Base-by-base conservation (phyloP, 768 basidiomycete species). In the Cubamyces sp. region DNA sequence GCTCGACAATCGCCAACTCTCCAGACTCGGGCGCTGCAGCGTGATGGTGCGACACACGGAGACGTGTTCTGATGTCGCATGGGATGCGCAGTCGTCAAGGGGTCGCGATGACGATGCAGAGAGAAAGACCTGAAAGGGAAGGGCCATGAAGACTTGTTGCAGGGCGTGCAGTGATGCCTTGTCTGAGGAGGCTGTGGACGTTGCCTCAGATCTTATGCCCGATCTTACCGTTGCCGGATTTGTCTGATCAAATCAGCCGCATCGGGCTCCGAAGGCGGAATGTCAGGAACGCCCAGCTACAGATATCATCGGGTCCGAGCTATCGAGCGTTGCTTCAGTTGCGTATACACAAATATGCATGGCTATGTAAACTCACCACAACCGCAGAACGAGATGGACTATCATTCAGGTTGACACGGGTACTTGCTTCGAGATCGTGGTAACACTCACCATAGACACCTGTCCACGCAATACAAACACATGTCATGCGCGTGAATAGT, bases 91-190 rank as follows among this genome's bases (percentile, higher is more conserved):
- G 62, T 50, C 53, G 57, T 45, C 62, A 55, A 55, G 61, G 43
- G 48, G 57, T 64, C 62, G 62, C 62, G 62, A 64, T 64, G 62
- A 64, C 62, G 62, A 64, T 64, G 50, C 50, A 40, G 41, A 48
- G 46, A 64, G 51, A 19, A 25, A n/a, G 7, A 45, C 25, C 42
- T 42, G 62, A 21, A 37, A 19, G 62, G 7, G 5, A 21, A 30
- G 46, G 40, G 45, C 23, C 40, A 55, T 49, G 54, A 21, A 45
- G 57, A 49, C 49, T 51, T 59, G 57, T 43, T 25, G 50, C 41
- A 21, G 41, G 41, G 53, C 37, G 16, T 54, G 53, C 34, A 48
- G 52, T 41, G 46, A 61, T 54, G 52, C 9, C 16, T 43, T n/a
- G 30, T 11, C n/a, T 34, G 34, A 14, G 28, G 42, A 40, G 52